A percentile compares a stretch with the other conserved stretches of the same genome.
These are phyloP conservation scores for Coprinopsis sp. DNA, from an alignment of 768 basidiomycete species.

Conservation along the genomic window DNA sequence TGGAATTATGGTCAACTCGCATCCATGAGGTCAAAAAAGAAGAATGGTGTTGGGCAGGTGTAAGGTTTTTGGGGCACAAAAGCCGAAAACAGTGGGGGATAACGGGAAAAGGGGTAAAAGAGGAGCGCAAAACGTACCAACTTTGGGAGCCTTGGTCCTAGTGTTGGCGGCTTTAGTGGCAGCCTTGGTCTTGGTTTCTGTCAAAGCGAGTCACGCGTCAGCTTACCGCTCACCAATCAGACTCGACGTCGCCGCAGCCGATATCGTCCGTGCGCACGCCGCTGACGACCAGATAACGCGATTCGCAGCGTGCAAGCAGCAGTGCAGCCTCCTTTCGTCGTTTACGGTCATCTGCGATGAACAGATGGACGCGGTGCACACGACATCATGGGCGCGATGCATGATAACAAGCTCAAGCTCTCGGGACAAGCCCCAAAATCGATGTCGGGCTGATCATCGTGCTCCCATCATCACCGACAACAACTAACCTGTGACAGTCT, in stretches of 20 bases:
- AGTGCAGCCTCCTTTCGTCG: too few species aligned
- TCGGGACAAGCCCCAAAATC: neutral
- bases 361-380: too few species aligned
- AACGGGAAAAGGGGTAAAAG: conserved; percentile 1
- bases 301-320: too few species aligned
- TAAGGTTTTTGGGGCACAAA: too few species aligned
- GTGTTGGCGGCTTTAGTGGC: conserved; percentile 52
- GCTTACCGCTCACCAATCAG: too few species aligned
- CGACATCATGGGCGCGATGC: too few species aligned
- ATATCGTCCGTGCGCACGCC: too few species aligned
- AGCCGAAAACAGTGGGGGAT: too few species aligned
- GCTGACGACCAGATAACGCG: too few species aligned
- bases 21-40: neutral
- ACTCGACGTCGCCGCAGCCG: too few species aligned
- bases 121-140: conserved; percentile 21
- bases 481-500: conserved; percentile 42
- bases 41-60: too few species aligned
- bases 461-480: neutral
- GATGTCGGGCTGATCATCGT: neutral
- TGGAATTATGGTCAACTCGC: neutral
- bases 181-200: conserved; percentile 50
- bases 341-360: too few species aligned
- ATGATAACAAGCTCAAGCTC: neutral
- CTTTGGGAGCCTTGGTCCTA: conserved; percentile 34
- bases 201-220: neutral